Evolutionary conservation across 2,329 filamentous ascomycete species (phyloP).

Genomic region (Anisogramma anomala): DNA sequence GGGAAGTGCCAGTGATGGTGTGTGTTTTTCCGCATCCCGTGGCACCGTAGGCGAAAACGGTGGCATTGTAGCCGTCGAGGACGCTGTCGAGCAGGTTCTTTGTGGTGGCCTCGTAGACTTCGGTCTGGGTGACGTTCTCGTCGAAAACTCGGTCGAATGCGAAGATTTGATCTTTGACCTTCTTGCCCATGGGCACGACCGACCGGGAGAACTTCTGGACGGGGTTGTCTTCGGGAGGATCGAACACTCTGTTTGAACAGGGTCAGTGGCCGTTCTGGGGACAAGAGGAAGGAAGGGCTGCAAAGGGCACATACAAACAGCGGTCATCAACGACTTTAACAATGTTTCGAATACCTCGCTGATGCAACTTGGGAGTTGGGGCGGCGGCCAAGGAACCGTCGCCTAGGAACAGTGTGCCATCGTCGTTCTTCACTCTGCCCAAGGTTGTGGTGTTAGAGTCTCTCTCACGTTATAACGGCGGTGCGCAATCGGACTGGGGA

Average conservation of each 20-base stretch:
- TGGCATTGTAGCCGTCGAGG: constrained; percentile 95
- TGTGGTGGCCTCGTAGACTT: constrained; percentile 92
- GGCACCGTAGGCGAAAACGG: constrained; percentile 94
- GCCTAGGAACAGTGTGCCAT: constrained; percentile 84
- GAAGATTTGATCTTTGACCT: constrained; percentile 95
- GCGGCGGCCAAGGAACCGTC: constrained; percentile 87
- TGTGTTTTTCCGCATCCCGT: constrained; percentile 98
- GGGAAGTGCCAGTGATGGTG: constrained; percentile 84
- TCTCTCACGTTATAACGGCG: too few species aligned
- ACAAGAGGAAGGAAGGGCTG: not conserved
- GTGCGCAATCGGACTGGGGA: too few species aligned
- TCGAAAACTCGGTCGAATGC: constrained; percentile 96
- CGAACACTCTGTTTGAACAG: constrained; percentile 62
- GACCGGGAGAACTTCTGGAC: constrained; percentile 78
- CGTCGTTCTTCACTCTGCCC: constrained; percentile 55
- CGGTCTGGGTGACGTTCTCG: constrained; percentile 80
- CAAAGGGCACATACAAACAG: constrained; percentile 60
- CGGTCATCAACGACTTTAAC: constrained; percentile 95
- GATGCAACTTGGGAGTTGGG: constrained; percentile 71
- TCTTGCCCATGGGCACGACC: constrained; percentile 72
- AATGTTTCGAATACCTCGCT: constrained; percentile 78
- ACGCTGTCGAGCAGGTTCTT: constrained; percentile 85
- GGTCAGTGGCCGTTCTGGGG: constrained; percentile 3
- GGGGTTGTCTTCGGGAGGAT: constrained; percentile 89
- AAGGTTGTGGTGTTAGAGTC: not conserved